Evolutionary conservation across 345 rosid species (phyloP).

Genomic region (Laguncularia racemosa): DNA sequence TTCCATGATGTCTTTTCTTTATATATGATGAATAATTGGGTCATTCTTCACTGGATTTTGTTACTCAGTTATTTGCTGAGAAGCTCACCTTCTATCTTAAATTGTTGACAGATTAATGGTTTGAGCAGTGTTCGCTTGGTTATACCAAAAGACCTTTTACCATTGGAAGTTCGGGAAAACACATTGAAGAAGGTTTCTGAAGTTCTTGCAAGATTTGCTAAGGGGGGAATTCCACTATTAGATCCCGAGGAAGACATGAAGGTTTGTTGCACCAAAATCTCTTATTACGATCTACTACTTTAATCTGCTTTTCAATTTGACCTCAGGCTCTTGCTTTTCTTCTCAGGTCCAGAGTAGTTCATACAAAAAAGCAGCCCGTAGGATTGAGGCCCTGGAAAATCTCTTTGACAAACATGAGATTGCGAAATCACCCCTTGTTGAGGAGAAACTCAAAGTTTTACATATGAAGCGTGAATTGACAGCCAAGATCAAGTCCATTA

Average conservation of each 20-base stretch:
- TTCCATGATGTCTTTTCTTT: neutral
- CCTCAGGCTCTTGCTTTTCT: conserved; percentile 11
- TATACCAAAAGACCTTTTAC: conserved; percentile 76
- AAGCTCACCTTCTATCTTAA: conserved; percentile 9
- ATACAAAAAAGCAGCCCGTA: conserved; percentile 65
- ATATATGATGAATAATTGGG: neutral
- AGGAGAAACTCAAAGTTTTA: conserved; percentile 69
- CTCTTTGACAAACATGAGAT: conserved; percentile 84
- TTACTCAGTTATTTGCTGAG: neutral
- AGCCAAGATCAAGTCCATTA: conserved; percentile 73
- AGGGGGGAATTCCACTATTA: conserved; percentile 53
- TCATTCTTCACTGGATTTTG: neutral
- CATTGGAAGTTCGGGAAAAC: conserved; percentile 83
- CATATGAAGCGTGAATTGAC: conserved; percentile 71
- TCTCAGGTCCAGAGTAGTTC: conserved; percentile 67
- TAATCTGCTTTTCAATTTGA: conserved; percentile 1
- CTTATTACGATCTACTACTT: neutral
- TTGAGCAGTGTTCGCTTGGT: conserved; percentile 75
- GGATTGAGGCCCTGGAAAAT: conserved; percentile 81
- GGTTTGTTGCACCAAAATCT: conserved; percentile 21
- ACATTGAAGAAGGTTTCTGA: conserved; percentile 71
- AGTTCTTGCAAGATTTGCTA: conserved; percentile 69
- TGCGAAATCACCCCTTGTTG: conserved; percentile 79
- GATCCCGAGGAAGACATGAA: conserved; percentile 91
- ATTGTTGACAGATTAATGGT: conserved; percentile 48